phyloP scores from a whole-genome alignment of 108 stramenopile species.

The Cyclotella choctawhatcheeana region DNA sequence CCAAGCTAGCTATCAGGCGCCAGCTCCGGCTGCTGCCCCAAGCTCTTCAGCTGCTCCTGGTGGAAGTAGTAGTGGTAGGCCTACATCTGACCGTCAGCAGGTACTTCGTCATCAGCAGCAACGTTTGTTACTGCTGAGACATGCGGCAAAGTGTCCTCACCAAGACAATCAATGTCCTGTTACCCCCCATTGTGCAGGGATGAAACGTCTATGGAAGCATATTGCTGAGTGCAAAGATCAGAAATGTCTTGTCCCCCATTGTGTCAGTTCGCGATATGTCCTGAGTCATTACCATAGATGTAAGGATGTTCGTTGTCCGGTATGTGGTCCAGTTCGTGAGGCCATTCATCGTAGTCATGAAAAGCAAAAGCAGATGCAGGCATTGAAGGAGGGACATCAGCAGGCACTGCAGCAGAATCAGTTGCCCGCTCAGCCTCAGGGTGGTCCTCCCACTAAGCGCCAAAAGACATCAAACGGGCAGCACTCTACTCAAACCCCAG shows the following conservation, averaged over 20 bases:
- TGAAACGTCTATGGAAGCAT: slow-evolving; percentile 99
- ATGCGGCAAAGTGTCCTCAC: slow-evolving; percentile 98
- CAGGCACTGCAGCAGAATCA: slow-evolving; percentile 70
- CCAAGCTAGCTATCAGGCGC: slow-evolving; percentile 45
- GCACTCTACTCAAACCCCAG: slow-evolving; percentile 20
- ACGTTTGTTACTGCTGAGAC: slow-evolving; percentile 94
- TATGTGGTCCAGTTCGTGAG: slow-evolving; percentile 98
- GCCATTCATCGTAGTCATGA: slow-evolving; percentile 96
- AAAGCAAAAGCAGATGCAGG: slow-evolving; percentile 93
- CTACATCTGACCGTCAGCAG: slow-evolving; percentile 89
- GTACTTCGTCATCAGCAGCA: slow-evolving; percentile 99
- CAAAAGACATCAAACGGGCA: slow-evolving; percentile 44
- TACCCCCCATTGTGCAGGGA: slow-evolving; percentile 97
- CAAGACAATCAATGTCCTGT: slow-evolving; percentile 94
- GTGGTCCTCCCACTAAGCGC: slow-evolving; percentile 36
- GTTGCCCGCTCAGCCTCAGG: slow-evolving; percentile 24
- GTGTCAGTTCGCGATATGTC: slow-evolving; percentile 97
- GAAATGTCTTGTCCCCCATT: slow-evolving; percentile 96
- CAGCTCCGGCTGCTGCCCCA: slow-evolving; percentile 21
- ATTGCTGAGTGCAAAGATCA: slow-evolving; percentile 99
- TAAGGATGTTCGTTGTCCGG: slow-evolving; percentile 97
- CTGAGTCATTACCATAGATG: slow-evolving; percentile 98
- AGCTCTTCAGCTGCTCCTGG: slow-evolving; percentile 31
- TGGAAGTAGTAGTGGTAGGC: slow-evolving; percentile 40
- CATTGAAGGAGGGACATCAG: slow-evolving; percentile 82